Base-by-base conservation (phyloP, 2,329 filamentous ascomycete genomes). In the Tricladium varicosporioides region DNA sequence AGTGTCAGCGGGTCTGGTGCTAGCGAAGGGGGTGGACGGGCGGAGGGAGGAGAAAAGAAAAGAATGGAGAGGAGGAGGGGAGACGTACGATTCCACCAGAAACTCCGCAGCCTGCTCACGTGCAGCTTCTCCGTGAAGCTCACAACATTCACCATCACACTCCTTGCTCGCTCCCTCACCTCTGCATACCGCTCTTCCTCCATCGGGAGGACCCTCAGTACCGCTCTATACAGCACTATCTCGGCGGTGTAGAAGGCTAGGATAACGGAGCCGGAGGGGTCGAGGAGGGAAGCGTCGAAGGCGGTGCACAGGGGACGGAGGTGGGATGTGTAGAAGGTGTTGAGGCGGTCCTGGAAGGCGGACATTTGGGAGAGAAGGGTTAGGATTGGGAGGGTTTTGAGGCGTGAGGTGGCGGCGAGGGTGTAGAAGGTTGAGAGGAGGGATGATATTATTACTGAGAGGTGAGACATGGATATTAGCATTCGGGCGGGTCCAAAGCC, bases 401-500 rank as follows among this genome's bases (percentile, higher is more conserved):
- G 54, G 2, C 62, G 58, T 9, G 60, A 61, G 32, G 60, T 60
- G 11, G 60, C 57, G 60, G 63, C 64, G 52, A 67, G 67, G 57
- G 72, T 77, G 64, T 81, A 81, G 31, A 83, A 76, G 0, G 72
- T 75, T 10, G 73, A 73, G 22, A 81, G 69, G 11, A 82, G 75
- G 51, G 81, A 78, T 48, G 76, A 75, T 43, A 82, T 75, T 47
- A 82, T 79, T 33, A 74, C 72, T 1, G 78, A 78, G 5, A 83
- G 65, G 22, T 78, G 72, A 9, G 78, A 75, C 48, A 83, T 76
- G 15, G 79, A 75, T 36, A 80, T 74, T 60, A 83, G 82, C 51
- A 62, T 56, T 4, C 64, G 47, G 13, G 62, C 64, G n/a, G 64
- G 59, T 16, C 50, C 54, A 5, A 63, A 43, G 5, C 51, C 42